Evolutionary conservation across 2,329 filamentous ascomycete species (phyloP), one percentile per base, ranked within the genome.

Genomic region (Calonectria fujianensis): DNA sequence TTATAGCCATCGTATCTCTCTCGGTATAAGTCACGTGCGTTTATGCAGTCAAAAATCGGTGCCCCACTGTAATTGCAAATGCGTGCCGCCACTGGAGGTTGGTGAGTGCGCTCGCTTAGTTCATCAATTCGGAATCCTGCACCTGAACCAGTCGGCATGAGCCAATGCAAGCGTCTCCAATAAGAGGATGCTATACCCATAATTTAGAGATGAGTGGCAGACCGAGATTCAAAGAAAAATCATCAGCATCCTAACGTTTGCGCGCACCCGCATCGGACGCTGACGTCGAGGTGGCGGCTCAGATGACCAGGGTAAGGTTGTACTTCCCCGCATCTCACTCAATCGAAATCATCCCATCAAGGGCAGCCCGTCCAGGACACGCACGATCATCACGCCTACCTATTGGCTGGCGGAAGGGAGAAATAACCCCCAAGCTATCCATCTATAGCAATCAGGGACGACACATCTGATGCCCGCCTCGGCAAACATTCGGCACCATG

Each of bases 281-380:
- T 24, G 45, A 48, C 20, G 18, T 48, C n/a, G n/a, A 13, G 35
- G 57, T 29, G 35, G 35, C 35, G 35, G 32, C 57, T 41, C 57
- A 35, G 35, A 63, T 63, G 57, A 39, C 57, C 24, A 27, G 57
- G 57, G 32, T 63, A 41, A 29, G 57, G 35, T 39, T 16, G 57
- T 39, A 39, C 57, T 63, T 63, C 57, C 57, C 57, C 57, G 57
- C 57, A 41, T 41, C 57, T 41, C 35, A 31, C 57, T 18, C 16
- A 41, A 39, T 63, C 57, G 24, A 41, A 29, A 63, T 63, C 57
- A 41, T 63, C 57, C 24, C 57, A 63, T 37, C 57, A n/a, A 32
- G 35, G 35, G 16, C n/a, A 63, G 57, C 57, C 57, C 24, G 24
- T 29, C 37, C 35, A 63, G 39, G 39, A 63, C 57, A 63, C 57